Base-by-base conservation (phyloP, 352 stramenopile genomes). In the Globisporangium canariense region DNA sequence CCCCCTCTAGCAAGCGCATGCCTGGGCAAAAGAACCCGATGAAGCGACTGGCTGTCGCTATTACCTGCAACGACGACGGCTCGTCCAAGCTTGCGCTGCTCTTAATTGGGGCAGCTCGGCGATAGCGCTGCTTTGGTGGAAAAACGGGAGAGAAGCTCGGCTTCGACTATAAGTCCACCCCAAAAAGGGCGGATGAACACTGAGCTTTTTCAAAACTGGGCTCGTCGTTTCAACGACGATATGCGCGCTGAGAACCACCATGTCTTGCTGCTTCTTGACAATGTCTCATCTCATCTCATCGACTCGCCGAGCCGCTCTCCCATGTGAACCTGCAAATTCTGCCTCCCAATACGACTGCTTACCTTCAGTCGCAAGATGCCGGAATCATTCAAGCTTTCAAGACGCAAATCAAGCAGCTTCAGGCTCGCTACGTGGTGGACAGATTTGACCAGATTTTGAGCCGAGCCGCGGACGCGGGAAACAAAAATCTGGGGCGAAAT, bases 21-120 rank as follows among this genome's bases (percentile, higher is more conserved):
- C 51, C 30, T 4, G 41, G 64, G 0, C 43, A 32, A 30, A 69
- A 58, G n/a, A 41, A 63, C 20, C 25, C 32, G 0, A 65, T 58
- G 47, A 65, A 65, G n/a, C 20, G 50, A 9, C 51, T 61, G 40
- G 49, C 38, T 41, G n/a, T 59, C 25, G 51, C 47, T 28, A 16
- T 59, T 25, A 54, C 51, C n/a, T 40, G 41, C 51, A 66, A 61
- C n/a, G 51, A 32, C 8, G 51, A 53, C 36, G 36, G 49, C 10
- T 59, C 20, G n/a, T 43, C 16, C 11, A 59, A 59, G 38, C 36
- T 65, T 4, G 22, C 34, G 3, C 14, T 52, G 20, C 36, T 63
- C 3, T 56, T 63, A 16, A 14, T 63, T 36, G 45, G 58, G 0
- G 50, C 58, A 8, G 38, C 22, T 14, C 43, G 45, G 4, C 58